Base-by-base conservation (phyloP, 352 stramenopile species). In the Phytopythium litorale region DNA sequence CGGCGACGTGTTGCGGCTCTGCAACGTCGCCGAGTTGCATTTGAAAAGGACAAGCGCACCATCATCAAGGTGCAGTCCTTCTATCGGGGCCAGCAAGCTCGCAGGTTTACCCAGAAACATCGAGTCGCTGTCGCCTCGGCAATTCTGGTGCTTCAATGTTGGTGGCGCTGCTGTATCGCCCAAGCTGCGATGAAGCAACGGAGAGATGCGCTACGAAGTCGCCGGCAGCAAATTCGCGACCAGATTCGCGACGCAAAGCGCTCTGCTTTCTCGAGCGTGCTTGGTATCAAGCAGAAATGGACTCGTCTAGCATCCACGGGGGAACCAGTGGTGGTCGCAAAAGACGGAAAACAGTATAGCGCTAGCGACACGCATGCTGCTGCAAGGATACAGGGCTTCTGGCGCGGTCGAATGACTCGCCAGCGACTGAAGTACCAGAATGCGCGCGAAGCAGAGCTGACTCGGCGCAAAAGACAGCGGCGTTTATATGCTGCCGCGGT, bases 21-120 rank as follows among this genome's bases (percentile, higher is more conserved):
- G 5, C 62, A 71, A 25, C 62, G 76, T 5, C 78, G 79, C 7
- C 72, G 82, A 11, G 76, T 72, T 43, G 70, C 75, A 21, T 91
- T 91, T 67, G 79, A 91, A 33, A 65, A 76, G 9, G 82, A 91
- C 46, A 89, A 89, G 33, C 25, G 28, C 37, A 77, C 77, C 33
- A 81, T 88, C 32, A 16, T 86, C 0, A 69, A 75, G 35, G 65
- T 91, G 4, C 82, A 91, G 61, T 72, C 82, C 9, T 64, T 75
- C 38, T 88, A 65, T 58, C 76, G 82, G 13, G 75, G 78, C 9
- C 71, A 70, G 28, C 45, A 76, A 48, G 68, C 72, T 1, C 78
- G 75, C 16, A 67, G 52, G 64, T 69, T 59, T 28, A 68, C 66
- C 42, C 56, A 33, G 7, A 56, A 64, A 7, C 64, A 88, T 38